phyloP scores from a whole-genome alignment of 768 basidiomycete genomes.

The Russula compacta region DNA sequence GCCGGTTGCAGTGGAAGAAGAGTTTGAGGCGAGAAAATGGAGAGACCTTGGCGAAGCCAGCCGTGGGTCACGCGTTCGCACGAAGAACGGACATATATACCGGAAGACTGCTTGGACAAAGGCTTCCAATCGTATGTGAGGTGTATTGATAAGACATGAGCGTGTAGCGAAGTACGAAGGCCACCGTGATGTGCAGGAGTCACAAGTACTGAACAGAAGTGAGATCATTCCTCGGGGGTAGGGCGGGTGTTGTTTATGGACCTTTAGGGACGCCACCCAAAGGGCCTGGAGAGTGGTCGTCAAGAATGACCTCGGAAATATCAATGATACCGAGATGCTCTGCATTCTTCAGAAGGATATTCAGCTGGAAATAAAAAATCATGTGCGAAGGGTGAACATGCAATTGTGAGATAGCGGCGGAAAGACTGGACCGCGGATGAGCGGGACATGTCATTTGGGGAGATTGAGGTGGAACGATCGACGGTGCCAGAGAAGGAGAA shows the following conservation, averaged over 20 bases:
- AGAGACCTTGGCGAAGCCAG: slow-evolving; percentile 5
- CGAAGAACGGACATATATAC: slow-evolving; percentile 36
- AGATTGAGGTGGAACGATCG: slow-evolving; percentile 33
- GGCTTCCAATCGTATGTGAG: slow-evolving; percentile 36
- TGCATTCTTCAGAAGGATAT: slow-evolving; percentile 39
- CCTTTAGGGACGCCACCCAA: slow-evolving; percentile 8
- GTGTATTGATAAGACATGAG: slow-evolving; percentile 31
- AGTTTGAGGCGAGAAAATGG: slow-evolving; percentile 7
- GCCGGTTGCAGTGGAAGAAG: slow-evolving; percentile 14
- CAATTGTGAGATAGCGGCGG: slow-evolving; percentile 34
- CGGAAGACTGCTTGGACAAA: neutral
- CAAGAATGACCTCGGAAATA: slow-evolving; percentile 14
- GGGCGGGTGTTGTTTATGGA: neutral
- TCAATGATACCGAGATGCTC: slow-evolving; percentile 5
- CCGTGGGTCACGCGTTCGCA: slow-evolving; percentile 30
- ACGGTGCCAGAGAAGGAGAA: slow-evolving; percentile 47
- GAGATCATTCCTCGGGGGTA: slow-evolving; percentile 26
- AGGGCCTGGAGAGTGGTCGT: neutral
- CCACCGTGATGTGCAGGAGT: slow-evolving; percentile 22
- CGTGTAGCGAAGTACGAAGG: slow-evolving; percentile 19
- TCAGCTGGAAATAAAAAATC: slow-evolving; percentile 2
- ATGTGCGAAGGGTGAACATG: neutral
- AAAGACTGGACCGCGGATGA: slow-evolving; percentile 48
- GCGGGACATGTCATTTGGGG: slow-evolving; percentile 31
- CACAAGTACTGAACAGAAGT: slow-evolving; percentile 33